phyloP scores from a whole-genome alignment of 176 grass and related monocot genomes.

The Sorghum bicolor region Sorghum_bicolor_NCBIv3 NC_012871.2:68604501-68605000 shows the following conservation, averaged over 20 bases:
- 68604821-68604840: constrained; percentile 19
- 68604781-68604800: background rate
- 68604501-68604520: background rate
- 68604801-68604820: constrained; percentile 6
- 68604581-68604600: too few species aligned
- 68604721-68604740: background rate
- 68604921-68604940: background rate
- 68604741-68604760: background rate
- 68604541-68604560: background rate
- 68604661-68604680: background rate
- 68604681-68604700: background rate
- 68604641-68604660: background rate
- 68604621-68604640: too few species aligned
- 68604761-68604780: background rate
- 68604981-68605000: background rate
- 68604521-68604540: background rate
- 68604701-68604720: too few species aligned
- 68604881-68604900: background rate
- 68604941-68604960: background rate
- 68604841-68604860: background rate
- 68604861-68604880: background rate
- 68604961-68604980: background rate
- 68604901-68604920: background rate
- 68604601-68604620: too few species aligned
- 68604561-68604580: too few species aligned